Evolutionary conservation across 495 filamentous ascomycete species (phyloP), one percentile per base, ranked within the genome.

Genomic region (Penicillium malachiteum): DNA sequence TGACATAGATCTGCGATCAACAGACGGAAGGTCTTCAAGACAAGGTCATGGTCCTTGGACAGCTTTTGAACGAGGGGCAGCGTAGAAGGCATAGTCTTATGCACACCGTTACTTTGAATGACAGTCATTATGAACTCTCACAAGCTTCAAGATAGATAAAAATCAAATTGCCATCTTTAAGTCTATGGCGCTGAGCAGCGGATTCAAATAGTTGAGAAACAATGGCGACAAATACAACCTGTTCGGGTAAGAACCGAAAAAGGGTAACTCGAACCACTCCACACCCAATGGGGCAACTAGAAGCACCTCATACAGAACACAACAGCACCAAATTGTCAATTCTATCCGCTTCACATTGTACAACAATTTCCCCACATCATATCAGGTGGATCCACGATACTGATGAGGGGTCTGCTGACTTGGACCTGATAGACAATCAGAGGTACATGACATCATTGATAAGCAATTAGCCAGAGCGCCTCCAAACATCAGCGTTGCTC

Each of bases 1-100:
- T 84, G 71, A 64, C 79, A 83, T 1, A 85, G 72, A 59, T 84
- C 82, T 33, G 81, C 81, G 60, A 85, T 82, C 3, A 85, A 68
- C 39, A 75, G 56, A 30, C 81, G 71, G 58, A 82, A 83, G 12
- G 72, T 76, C 62, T 71, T 74, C 37, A 84, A 64, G 0, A 82
- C 79, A 17, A 69, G 58, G 41, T 80, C 73, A 65, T 74, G 70
- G 30, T 74, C 67, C 55, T 65, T 70, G 30, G 63, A 65, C 9
- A 68, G 58, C 52, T 60, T 62, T 39, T 54, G 62, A 26, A 67
- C 54, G 51, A 68, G 49, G 42, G 59, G 58, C 47, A 63, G 18
- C 30, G 61, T 60, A 3, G 63, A 62, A 4, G 48, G 58, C 45
- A 54, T 26, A 5, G 62, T 61, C 32, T 63, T 59, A 39, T 56